phyloP scores from a whole-genome alignment of 176 grass and related monocot species.

The Eremochloa ophiuroides region DNA sequence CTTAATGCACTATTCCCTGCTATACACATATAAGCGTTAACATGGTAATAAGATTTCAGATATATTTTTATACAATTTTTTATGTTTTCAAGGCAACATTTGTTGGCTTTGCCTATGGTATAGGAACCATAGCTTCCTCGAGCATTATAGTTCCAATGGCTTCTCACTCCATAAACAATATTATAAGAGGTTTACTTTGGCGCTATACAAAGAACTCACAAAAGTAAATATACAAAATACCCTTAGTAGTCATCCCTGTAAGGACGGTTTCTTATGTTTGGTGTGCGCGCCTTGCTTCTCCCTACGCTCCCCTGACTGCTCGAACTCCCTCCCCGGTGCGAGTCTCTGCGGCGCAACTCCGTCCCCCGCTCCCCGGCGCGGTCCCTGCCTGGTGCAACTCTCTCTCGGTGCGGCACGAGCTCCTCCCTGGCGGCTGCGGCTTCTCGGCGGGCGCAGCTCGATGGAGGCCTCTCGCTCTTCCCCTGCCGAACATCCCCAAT shows the following conservation, averaged over 20 bases:
- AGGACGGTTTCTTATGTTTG: no score
- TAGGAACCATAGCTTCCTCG: conserved; percentile 69
- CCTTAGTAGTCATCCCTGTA: neutral
- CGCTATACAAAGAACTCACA: conserved; percentile 24
- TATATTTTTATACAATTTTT: neutral
- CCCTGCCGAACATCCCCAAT: no score
- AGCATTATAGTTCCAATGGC: conserved; percentile 75
- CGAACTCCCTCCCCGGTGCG: no score
- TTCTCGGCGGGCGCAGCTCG: no score
- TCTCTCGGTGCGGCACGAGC: no score
- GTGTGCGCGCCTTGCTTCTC: no score
- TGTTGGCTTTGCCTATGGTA: conserved; percentile 83
- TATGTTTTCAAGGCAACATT: conserved; percentile 67
- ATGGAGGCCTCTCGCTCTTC: no score
- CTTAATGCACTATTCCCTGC: neutral
- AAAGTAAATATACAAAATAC: conserved; percentile 14
- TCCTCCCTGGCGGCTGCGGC: no score
- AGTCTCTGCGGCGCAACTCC: no score
- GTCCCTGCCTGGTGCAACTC: no score
- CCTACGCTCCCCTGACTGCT: no score
- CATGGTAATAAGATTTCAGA: neutral
- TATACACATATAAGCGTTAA: neutral
- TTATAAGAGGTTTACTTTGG: conserved; percentile 75
- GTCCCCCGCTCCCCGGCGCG: no score
- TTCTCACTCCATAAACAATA: conserved; percentile 91